A percentile compares a stretch with the other conserved stretches of the same genome.
Evolutionary conservation across 768 basidiomycete species (phyloP).

Genomic region (Naganishia onofrii): DNA sequence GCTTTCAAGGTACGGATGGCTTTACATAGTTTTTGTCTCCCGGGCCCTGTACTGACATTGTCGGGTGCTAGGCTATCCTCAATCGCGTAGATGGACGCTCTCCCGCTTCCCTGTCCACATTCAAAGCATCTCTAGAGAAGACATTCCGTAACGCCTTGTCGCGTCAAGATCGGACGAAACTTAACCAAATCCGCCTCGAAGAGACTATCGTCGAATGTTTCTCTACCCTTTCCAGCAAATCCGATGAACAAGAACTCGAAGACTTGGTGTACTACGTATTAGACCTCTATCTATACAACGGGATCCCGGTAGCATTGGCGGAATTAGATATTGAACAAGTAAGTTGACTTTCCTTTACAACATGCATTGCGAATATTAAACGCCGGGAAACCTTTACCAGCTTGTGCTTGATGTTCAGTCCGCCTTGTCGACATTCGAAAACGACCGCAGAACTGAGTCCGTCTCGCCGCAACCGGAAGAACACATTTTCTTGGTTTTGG

Average conservation of each 20-base stretch:
- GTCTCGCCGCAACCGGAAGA: slow-evolving; percentile 55
- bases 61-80: slow-evolving; percentile 42
- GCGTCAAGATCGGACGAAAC: slow-evolving; percentile 63
- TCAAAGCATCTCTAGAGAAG: slow-evolving; percentile 69
- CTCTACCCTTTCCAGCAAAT: slow-evolving; percentile 73
- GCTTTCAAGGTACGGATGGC: slow-evolving; percentile 81
- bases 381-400: slow-evolving; percentile 36
- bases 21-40: slow-evolving; percentile 57
- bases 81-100: slow-evolving; percentile 53
- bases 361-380: neutral
- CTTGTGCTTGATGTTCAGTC: slow-evolving; percentile 72
- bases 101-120: slow-evolving; percentile 57
- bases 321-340: slow-evolving; percentile 90
- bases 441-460: slow-evolving; percentile 47
- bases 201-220: slow-evolving; percentile 80
- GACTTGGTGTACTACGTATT: slow-evolving; percentile 90
- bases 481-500: slow-evolving; percentile 83
- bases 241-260: slow-evolving; percentile 89
- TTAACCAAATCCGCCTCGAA: slow-evolving; percentile 57
- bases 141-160: slow-evolving; percentile 65
- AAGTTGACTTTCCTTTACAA: slow-evolving; percentile 30
- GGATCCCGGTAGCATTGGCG: slow-evolving; percentile 78
- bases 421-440: slow-evolving; percentile 70
- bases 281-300: slow-evolving; percentile 90
- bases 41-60: neutral